Evolutionary conservation across 2,329 filamentous ascomycete genomes (phyloP), one percentile per base, ranked within the genome.

Genomic region (Scedosporium boydii): DNA sequence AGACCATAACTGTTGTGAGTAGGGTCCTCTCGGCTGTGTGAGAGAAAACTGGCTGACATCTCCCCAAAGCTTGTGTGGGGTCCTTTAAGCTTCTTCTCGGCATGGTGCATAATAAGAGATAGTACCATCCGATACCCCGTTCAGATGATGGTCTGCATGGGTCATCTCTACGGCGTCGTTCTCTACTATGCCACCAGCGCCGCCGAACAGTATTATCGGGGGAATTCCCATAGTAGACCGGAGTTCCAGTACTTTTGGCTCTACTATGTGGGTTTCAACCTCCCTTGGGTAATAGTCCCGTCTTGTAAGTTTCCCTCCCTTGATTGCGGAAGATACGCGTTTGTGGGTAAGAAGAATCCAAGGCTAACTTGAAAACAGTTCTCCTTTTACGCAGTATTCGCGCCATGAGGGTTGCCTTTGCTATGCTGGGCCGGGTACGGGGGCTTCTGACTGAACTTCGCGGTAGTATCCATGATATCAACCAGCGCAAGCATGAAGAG

Each of bases 1-100:
- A 96, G 79, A 85, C 82, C 18, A 85, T 96, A 65, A 96, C 92
- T 1, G 86, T 86, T 51, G 89, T 93, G 76, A 69, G 86, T 10
- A 9, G 6, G 18, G n/a, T 23, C 44, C 16, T 10, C 4, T 27
- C 6, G 14, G 16, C 7, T 6, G 29, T 9, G 29, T 9, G 29
- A 34, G 12, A 51, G 5, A 6, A 41, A 5, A 9, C 26, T 23
- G 26, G 16, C 51, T 63, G 10, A 57, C 16, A 18, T 12, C 26
- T 16, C 21, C 7, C 12, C 29, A 6, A 53, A 78, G 83, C 69
- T 83, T 44, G 69, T 78, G 51, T 86, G 82, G 82, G 86, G 84
- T 0, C 85, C 85, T 1, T 76, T 87, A 42, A 85, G 79, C 67
- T 77, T 82, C 65, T 68, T 79, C 57, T 76, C 80, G 6, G 78